These are phyloP conservation scores for Kalaharituber pfeilii DNA, from an alignment of 2,329 filamentous ascomycete species.

Conservation along the genomic window DNA sequence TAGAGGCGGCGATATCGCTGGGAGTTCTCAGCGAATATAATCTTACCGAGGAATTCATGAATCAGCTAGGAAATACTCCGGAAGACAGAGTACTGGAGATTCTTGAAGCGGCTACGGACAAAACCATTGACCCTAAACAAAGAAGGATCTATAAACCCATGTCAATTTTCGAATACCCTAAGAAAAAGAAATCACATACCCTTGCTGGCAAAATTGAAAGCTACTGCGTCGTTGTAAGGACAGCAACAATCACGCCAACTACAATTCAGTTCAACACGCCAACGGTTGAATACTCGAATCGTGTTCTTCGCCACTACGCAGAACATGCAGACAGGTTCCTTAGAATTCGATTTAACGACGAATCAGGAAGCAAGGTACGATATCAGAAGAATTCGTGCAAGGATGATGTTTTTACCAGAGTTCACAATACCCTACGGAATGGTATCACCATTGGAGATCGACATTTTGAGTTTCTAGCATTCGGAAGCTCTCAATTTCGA, in stretches of 20 bases:
- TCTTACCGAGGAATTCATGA: conserved; percentile 49
- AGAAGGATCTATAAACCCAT: conserved; percentile 53
- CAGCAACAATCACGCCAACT: conserved; percentile 67
- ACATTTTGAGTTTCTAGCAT: conserved; percentile 76
- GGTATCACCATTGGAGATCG: conserved; percentile 71
- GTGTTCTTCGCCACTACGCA: conserved; percentile 58
- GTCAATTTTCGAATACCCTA: conserved; percentile 48
- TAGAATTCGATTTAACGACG: conserved; percentile 76
- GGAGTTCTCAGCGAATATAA: conserved; percentile 60
- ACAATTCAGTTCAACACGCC: conserved; percentile 64
- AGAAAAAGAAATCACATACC: conserved; percentile 31
- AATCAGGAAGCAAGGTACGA: conserved; percentile 29
- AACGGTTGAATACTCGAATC: conserved; percentile 68
- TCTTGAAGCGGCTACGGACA: conserved; percentile 40
- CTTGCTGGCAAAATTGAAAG: conserved; percentile 40
- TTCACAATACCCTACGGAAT: conserved; percentile 52
- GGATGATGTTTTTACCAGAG: conserved; percentile 55
- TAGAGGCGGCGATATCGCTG: conserved; percentile 83
- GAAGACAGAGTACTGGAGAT: conserved; percentile 24
- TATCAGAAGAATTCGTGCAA: conserved; percentile 33
- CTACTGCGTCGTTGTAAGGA: conserved; percentile 59
- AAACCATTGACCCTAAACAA: too few relatives aligned
- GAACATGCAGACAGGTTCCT: conserved; percentile 62
- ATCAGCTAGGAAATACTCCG: conserved; percentile 38
- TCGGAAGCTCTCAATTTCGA: conserved; percentile 86